phyloP scores from a whole-genome alignment of 2,329 filamentous ascomycete genomes.

The Cryphonectria naterciae region DNA sequence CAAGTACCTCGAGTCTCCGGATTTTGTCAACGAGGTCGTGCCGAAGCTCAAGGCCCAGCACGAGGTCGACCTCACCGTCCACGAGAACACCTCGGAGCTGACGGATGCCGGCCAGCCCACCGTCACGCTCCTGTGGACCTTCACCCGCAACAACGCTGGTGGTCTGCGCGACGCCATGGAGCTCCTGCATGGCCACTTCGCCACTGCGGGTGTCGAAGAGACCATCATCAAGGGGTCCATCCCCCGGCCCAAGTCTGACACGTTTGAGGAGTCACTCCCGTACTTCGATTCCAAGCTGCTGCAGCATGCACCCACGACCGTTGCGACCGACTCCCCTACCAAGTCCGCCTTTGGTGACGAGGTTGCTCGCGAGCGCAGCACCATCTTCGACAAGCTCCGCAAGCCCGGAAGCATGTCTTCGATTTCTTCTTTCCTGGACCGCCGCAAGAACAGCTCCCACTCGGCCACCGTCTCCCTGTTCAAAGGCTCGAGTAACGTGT shows the following conservation, averaged over 20 bases:
- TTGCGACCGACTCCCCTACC: constrained; percentile 85
- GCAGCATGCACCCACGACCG: constrained; percentile 82
- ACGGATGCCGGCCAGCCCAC: constrained; percentile 62
- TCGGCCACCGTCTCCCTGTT: constrained; percentile 84
- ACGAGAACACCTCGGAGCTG: constrained; percentile 63
- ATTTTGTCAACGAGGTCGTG: constrained; percentile 79
- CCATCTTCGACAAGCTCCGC: constrained; percentile 88
- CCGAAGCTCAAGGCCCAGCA: constrained; percentile 89
- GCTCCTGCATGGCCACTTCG: constrained; percentile 83
- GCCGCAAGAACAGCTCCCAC: constrained; percentile 91
- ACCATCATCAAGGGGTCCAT: constrained; percentile 91
- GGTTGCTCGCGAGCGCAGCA: constrained; percentile 75
- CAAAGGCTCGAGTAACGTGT: constrained; percentile 88
- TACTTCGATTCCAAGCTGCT: constrained; percentile 97
- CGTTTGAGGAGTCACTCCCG: constrained; percentile 94
- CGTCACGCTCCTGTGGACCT: constrained; percentile 72
- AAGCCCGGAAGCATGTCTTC: constrained; percentile 95
- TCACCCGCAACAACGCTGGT: constrained; percentile 96
- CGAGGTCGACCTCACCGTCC: constrained; percentile 82
- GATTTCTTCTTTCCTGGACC: constrained; percentile 92
- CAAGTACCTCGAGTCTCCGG: constrained; percentile 78
- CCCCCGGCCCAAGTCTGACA: constrained; percentile 96
- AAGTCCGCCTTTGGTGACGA: constrained; percentile 84
- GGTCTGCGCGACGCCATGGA: constrained; percentile 95
- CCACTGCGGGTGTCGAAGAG: constrained; percentile 85